Evolutionary conservation across 2,329 filamentous ascomycete genomes (phyloP).

Genomic region (Sporothrix luriei): DNA sequence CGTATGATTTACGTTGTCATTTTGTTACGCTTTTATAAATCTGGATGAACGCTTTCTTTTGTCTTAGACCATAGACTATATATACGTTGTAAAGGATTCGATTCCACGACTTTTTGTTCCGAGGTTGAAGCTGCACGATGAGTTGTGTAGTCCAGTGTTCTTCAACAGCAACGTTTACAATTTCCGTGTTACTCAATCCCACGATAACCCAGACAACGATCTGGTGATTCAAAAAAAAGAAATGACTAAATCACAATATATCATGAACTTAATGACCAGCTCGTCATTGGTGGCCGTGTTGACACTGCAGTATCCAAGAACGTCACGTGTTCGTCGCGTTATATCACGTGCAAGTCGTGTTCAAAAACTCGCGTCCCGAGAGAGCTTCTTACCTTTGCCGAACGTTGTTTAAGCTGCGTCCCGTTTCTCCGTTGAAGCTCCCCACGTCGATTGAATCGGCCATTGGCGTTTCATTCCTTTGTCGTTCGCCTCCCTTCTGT

Average conservation of each 20-base stretch:
- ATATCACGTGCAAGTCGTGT: background rate
- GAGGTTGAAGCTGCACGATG: no score
- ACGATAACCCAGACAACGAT: no score
- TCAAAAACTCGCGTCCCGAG: constrained; percentile 9
- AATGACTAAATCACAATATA: no score
- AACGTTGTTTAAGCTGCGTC: constrained; percentile 14
- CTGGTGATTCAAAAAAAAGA: no score
- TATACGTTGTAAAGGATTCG: no score
- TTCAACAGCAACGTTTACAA: no score
- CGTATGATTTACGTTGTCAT: background rate
- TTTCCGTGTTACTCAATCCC: no score
- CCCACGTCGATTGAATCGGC: constrained; percentile 2
- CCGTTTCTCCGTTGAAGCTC: constrained; percentile 5
- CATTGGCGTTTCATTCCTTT: constrained; percentile 28
- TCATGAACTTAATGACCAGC: background rate
- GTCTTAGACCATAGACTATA: background rate
- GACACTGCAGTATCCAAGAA: background rate
- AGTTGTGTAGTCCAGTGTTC: no score
- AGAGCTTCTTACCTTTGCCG: constrained; percentile 17
- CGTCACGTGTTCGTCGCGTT: background rate
- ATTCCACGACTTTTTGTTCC: no score
- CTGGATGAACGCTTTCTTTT: no score
- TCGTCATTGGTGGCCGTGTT: background rate
- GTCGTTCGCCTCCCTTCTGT: constrained; percentile 3
- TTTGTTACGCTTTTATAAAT: background rate